Evolutionary conservation across 352 stramenopile genomes (phyloP).

Genomic region (Globisporangium lucens): DNA sequence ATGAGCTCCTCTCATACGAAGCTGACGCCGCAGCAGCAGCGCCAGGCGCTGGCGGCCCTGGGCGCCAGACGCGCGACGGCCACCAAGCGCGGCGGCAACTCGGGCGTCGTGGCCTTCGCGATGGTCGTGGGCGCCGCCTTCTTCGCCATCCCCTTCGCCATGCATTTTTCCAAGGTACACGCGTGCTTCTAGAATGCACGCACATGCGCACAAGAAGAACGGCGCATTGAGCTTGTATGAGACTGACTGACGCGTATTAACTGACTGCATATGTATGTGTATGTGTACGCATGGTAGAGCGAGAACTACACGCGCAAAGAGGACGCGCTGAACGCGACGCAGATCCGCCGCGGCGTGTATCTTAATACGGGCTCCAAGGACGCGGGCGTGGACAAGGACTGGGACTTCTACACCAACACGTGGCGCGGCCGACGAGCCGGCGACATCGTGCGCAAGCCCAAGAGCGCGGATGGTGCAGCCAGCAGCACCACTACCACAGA

Average conservation of each 20-base stretch:
- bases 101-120: conserved; percentile 38
- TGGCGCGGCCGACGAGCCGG: conserved; percentile 49
- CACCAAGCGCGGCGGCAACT: conserved; percentile 27
- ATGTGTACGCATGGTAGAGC: conserved; percentile 18
- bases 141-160: conserved; percentile 72
- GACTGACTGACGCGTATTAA: too few relatives aligned
- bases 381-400: conserved; percentile 78
- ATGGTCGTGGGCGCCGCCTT: conserved; percentile 50
- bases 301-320: conserved; percentile 60
- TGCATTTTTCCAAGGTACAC: conserved; percentile 62
- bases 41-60: neutral
- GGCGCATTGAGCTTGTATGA: too few relatives aligned
- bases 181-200: neutral
- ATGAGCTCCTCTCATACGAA: conserved; percentile 1
- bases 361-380: conserved; percentile 79
- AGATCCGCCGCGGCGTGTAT: conserved; percentile 81
- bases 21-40: conserved; percentile 2
- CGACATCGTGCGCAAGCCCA: conserved; percentile 21
- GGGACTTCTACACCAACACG: conserved; percentile 68
- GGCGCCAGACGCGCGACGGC: conserved; percentile 2
- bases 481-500: neutral
- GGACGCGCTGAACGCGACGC: conserved; percentile 58
- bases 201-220: neutral
- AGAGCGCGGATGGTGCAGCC: conserved; percentile 3
- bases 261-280: too few relatives aligned